These are phyloP conservation scores for Gracilaria domingensis DNA, from an alignment of 23 red algal genomes.

Conservation along the genomic window DNA sequence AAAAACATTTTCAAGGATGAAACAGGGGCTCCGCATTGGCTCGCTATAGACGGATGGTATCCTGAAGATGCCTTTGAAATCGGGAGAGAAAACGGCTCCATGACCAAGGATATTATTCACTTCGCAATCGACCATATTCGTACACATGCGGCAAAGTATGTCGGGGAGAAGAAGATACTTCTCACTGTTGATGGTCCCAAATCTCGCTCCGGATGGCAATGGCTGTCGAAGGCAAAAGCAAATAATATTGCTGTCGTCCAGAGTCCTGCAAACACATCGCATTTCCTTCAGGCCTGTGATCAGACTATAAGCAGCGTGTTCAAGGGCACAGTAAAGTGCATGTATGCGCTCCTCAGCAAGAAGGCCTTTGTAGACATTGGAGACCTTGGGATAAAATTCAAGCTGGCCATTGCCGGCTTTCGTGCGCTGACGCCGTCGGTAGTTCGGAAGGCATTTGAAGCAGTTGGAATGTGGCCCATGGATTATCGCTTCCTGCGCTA, in stretches of 20 bases:
- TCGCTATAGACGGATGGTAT: background rate
- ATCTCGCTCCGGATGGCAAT: background rate
- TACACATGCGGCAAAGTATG: background rate
- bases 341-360: background rate
- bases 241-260: background rate
- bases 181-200: background rate
- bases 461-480: too few species aligned
- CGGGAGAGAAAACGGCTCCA: slow-evolving; percentile 14
- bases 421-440: too few species aligned
- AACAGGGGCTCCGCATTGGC: background rate
- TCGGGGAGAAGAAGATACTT: background rate
- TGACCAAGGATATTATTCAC: background rate
- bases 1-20: background rate
- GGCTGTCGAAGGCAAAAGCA: background rate
- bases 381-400: background rate
- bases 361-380: background rate
- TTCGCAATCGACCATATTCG: background rate
- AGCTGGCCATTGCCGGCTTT: too few species aligned
- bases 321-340: background rate
- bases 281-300: background rate
- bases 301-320: background rate
- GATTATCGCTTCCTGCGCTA: too few species aligned
- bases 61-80: background rate
- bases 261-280: background rate
- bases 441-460: too few species aligned